phyloP scores from a whole-genome alignment of 2,329 filamentous ascomycete genomes.

The Beauveria sp. region DNA sequence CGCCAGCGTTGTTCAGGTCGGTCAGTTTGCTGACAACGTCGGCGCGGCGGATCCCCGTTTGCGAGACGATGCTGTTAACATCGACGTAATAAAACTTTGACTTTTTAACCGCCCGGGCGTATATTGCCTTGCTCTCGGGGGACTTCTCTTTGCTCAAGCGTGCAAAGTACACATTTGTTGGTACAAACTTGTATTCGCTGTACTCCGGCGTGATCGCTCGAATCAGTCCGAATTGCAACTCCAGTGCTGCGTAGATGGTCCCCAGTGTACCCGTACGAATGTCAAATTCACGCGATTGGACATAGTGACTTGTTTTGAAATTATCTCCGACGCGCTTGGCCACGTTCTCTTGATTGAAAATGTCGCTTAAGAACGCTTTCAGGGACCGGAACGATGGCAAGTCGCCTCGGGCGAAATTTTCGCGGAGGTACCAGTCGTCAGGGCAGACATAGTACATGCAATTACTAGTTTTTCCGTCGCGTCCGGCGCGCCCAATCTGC shows the following conservation, averaged over 20 bases:
- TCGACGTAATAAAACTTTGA: constrained; percentile 40
- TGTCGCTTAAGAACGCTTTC: constrained; percentile 37
- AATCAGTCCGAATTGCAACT: constrained; percentile 49
- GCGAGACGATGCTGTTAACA: constrained; percentile 30
- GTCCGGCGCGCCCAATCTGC: constrained; percentile 47
- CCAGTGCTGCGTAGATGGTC: constrained; percentile 52
- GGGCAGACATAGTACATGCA: constrained; percentile 52
- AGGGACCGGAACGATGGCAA: constrained; percentile 46
- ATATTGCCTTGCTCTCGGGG: constrained; percentile 36
- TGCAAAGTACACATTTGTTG: constrained; percentile 24
- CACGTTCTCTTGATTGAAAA: constrained; percentile 35
- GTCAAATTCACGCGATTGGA: constrained; percentile 43
- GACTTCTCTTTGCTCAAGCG: constrained; percentile 30
- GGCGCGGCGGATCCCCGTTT: constrained; percentile 28
- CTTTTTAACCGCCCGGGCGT: constrained; percentile 30
- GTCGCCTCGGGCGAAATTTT: constrained; percentile 53
- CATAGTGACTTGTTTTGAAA: constrained; percentile 33
- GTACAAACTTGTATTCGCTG: constrained; percentile 44
- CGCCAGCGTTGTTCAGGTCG: constrained; percentile 39
- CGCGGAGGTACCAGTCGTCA: constrained; percentile 49
- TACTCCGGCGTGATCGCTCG: constrained; percentile 52
- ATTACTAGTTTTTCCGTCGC: constrained; percentile 43
- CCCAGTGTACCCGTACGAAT: constrained; percentile 42
- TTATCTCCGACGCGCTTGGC: background rate
- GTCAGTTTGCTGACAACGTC: constrained; percentile 49